Conservation (phyloP, 768 basidiomycete species). For the Coprinopsis sp. region DNA sequence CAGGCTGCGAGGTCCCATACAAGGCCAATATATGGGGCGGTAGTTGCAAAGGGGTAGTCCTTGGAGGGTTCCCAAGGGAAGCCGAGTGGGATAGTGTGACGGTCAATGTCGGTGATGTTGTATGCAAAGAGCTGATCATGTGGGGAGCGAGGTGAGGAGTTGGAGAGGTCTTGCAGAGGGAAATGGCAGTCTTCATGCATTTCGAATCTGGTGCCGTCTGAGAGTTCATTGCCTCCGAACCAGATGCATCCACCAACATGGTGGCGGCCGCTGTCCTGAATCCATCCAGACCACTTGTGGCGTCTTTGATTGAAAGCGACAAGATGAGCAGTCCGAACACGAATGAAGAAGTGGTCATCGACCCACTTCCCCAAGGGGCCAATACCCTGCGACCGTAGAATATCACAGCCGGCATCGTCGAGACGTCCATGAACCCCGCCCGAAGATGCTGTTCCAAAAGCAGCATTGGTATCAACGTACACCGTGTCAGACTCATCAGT, state of each 20-base stretch:
- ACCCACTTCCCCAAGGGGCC: slow-evolving; percentile 28
- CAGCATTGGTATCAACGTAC: slow-evolving; percentile 19
- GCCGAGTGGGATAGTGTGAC: slow-evolving; percentile 21
- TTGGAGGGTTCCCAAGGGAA: slow-evolving; percentile 26
- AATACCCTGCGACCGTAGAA: slow-evolving; percentile 20
- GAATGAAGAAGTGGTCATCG: slow-evolving; percentile 26
- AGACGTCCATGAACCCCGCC: slow-evolving; percentile 24
- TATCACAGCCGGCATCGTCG: slow-evolving; percentile 18
- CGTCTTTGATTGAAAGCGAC: not conserved
- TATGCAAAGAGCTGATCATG: slow-evolving; percentile 14
- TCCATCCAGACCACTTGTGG: not conserved
- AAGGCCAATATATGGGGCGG: slow-evolving; percentile 18
- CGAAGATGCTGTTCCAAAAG: slow-evolving; percentile 21
- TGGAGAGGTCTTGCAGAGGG: slow-evolving; percentile 22
- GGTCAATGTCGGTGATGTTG: slow-evolving; percentile 28
- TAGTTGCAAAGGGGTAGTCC: slow-evolving; percentile 10
- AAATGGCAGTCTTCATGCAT: slow-evolving; percentile 25
- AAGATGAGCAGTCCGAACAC: not conserved
- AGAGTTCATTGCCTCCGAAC: slow-evolving; percentile 19
- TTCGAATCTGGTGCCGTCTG: slow-evolving; percentile 18
- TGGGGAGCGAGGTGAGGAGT: not conserved
- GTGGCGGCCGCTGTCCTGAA: not conserved
- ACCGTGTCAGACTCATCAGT: slow-evolving; percentile 18
- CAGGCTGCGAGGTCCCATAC: slow-evolving; percentile 18
- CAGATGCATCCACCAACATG: slow-evolving; percentile 15